Percentiles rank a stretch among this genome's conserved stretches.
These are phyloP conservation scores for Hordeum marinum DNA, from an alignment of 176 grass and related monocot genomes.

Conservation along the genomic window DNA sequence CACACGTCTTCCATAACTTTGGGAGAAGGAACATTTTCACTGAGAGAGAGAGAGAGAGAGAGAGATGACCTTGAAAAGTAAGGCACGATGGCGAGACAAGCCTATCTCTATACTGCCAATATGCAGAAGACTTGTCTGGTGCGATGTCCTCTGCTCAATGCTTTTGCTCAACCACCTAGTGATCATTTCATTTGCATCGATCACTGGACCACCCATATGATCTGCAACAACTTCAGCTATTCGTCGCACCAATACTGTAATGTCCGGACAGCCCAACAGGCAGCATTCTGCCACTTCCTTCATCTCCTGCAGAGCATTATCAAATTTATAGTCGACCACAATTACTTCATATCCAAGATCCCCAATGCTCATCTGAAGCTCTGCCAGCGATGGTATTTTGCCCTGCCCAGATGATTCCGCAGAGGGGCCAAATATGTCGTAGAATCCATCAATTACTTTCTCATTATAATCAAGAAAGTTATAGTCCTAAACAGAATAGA, in stretches of 20 bases:
- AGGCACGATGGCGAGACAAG: constrained; percentile 75
- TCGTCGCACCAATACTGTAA: constrained; percentile 57
- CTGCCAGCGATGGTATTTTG: constrained; percentile 60
- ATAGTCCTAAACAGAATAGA: constrained; percentile 50
- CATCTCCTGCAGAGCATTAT: constrained; percentile 63
- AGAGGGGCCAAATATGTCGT: constrained; percentile 65
- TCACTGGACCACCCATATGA: constrained; percentile 88
- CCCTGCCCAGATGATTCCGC: constrained; percentile 35
- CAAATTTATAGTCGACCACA: constrained; percentile 68
- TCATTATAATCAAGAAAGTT: constrained; percentile 90
- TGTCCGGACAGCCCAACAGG: constrained; percentile 61
- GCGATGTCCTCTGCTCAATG: constrained; percentile 74
- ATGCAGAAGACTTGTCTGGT: constrained; percentile 76
- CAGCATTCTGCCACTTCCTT: constrained; percentile 79
- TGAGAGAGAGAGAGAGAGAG: not conserved
- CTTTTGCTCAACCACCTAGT: constrained; percentile 76
- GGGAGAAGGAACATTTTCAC: not conserved
- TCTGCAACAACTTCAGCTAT: constrained; percentile 84
- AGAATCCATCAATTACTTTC: constrained; percentile 92
- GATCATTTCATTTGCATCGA: constrained; percentile 78
- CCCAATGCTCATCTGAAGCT: constrained; percentile 73
- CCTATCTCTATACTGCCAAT: constrained; percentile 85
- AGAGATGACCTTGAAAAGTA: constrained; percentile 84
- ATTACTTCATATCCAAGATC: constrained; percentile 96
- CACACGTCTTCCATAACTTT: not conserved